phyloP scores from a whole-genome alignment of 1,284 basidiomycete genomes.

The Calocybe gambosa region DNA sequence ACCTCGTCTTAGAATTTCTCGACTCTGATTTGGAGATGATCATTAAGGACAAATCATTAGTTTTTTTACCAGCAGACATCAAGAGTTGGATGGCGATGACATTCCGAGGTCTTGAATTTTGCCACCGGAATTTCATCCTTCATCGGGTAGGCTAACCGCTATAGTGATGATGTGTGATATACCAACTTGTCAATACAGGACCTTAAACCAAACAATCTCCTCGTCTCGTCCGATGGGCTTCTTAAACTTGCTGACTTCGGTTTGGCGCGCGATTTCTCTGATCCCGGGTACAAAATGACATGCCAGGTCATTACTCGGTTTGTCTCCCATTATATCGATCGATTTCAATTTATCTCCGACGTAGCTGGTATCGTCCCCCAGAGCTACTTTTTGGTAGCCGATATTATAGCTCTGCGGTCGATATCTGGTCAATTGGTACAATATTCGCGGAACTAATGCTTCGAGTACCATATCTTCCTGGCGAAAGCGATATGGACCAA shows the following conservation, averaged over 20 bases:
- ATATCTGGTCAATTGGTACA: conserved; percentile 93
- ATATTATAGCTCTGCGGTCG: conserved; percentile 84
- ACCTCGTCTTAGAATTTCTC: conserved; percentile 95
- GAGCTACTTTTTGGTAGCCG: conserved; percentile 87
- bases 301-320: conserved; percentile 96
- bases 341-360: conserved; percentile 3
- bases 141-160: conserved; percentile 67
- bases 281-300: conserved; percentile 94
- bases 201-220: conserved; percentile 97
- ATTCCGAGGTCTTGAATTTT: conserved; percentile 93
- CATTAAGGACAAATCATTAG: conserved; percentile 87
- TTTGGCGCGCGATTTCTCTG: conserved; percentile 92
- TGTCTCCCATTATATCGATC: conserved; percentile 3
- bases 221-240: conserved; percentile 86
- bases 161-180: neutral
- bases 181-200: conserved; percentile 50
- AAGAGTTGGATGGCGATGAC: conserved; percentile 99
- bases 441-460: conserved; percentile 97
- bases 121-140: conserved; percentile 89
- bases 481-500: conserved; percentile 95
- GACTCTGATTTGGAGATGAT: conserved; percentile 97
- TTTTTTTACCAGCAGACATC: conserved; percentile 94
- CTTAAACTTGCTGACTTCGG: conserved; percentile 99
- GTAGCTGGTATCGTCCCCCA: conserved; percentile 95
- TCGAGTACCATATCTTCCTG: conserved; percentile 88